Evolutionary conservation across 2,329 filamentous ascomycete species (phyloP), one percentile per base, ranked within the genome.

Genomic region (Alternaria triticimaculans): DNA sequence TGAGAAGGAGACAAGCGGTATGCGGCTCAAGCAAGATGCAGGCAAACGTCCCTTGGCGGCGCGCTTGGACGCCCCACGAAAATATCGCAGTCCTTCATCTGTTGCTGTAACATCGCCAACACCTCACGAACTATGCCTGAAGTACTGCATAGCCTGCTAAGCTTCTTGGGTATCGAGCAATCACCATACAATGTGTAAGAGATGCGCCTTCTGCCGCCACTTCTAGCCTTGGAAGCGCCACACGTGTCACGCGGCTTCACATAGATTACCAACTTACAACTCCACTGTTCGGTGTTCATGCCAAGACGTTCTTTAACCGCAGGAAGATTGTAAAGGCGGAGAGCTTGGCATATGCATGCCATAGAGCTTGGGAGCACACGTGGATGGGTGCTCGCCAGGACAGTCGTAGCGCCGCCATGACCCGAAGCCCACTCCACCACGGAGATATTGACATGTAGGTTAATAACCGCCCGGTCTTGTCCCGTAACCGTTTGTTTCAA

Each of bases 371-470:
- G 46, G 30, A 58, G 44, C 30, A 37, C 20, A 10, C 30, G 43
- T 60, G 56, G 50, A 55, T 33, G 49, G 54, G 49, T 48, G 41
- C 26, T 54, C 58, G 46, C 61, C 56, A 64, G 49, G 55, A 64
- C 58, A 51, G 64, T 55, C 48, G n/a, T 49, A 61, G 55, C 57
- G 60, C 44, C 41, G 30, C 50, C 59, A 59, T 53, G 33, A 49
- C 46, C 61, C 58, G 65, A 64, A 58, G 44, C 20, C 56, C 60
- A 62, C 67, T 63, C 69, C 67, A 67, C 62, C 51, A 60, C 64
- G 62, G 59, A 63, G 64, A 70, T 67, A 73, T 75, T 72, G 67
- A 66, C 60, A 62, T 70, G 53, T 66, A 64, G 60, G 50, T 67
- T 72, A 66, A 73, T 72, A 61, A 69, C 64, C 46, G 62, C 50